Conservation (phyloP, 371 early-diverging fungal species). For the Synchytrium microbalum region DNA sequence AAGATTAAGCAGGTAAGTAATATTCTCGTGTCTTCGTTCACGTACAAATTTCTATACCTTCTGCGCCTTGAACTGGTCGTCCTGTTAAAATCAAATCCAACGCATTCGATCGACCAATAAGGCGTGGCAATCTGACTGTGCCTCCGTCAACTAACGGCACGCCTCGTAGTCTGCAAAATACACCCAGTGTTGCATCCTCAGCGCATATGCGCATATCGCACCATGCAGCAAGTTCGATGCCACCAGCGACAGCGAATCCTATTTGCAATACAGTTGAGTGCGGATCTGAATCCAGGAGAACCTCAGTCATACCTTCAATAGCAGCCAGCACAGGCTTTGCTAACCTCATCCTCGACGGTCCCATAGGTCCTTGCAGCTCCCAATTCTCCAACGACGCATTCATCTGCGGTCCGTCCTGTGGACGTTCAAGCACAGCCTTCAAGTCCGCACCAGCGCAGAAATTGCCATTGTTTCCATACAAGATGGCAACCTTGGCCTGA, state of each 20-base stretch:
- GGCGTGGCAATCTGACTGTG: no score
- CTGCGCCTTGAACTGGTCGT: no score
- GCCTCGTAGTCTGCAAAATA: constrained; percentile 1
- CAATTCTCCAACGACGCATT: background rate
- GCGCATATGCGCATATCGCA: background rate
- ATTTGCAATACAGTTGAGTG: background rate
- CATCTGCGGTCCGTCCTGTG: background rate
- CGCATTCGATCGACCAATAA: no score
- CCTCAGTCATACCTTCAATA: constrained; percentile 4
- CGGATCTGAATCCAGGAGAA: background rate
- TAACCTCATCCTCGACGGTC: constrained; percentile 1
- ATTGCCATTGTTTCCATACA: background rate
- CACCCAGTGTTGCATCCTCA: background rate
- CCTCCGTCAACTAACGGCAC: no score
- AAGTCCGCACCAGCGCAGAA: background rate
- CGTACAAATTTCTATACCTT: no score
- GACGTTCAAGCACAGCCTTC: background rate
- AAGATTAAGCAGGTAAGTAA: background rate
- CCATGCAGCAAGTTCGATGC: background rate
- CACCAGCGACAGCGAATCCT: constrained; percentile 4
- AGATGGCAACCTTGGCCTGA: background rate
- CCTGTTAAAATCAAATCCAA: no score
- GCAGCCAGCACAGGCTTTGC: background rate
- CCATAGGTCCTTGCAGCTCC: constrained; percentile 1
- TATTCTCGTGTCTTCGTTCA: no score